phyloP scores from a whole-genome alignment of 2,329 filamentous ascomycete genomes.

The Cytospora piceae region DNA sequence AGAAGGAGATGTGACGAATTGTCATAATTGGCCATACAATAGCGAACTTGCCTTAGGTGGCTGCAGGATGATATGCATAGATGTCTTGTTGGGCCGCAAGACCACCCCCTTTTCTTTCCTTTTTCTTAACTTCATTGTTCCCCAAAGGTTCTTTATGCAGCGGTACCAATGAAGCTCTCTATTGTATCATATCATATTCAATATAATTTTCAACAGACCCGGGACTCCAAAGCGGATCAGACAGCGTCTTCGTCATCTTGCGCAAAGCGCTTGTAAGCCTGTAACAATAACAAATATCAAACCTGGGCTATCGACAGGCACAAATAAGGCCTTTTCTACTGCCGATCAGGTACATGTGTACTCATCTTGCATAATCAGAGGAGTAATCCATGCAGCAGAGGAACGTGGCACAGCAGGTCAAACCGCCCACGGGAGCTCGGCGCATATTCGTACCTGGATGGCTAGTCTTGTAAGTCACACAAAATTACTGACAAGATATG shows the following conservation, averaged over 20 bases:
- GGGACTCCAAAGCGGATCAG: not conserved
- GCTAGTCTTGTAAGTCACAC: not conserved
- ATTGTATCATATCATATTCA: not conserved
- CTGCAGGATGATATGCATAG: not conserved
- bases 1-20: not conserved
- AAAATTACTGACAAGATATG: not conserved
- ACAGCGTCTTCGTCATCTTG: not conserved
- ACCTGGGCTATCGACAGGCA: not conserved
- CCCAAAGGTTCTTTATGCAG: not conserved
- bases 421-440: constrained; percentile 1
- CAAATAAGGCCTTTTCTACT: not conserved
- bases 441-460: not conserved
- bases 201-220: not conserved
- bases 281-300: not conserved
- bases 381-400: not conserved
- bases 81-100: not conserved
- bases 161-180: not conserved
- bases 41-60: not conserved
- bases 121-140: too few relatives aligned
- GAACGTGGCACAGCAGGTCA: not conserved
- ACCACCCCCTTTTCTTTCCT: not conserved
- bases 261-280: not conserved
- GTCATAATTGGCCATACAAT: not conserved
- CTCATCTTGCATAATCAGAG: not conserved
- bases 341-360: not conserved